Percentiles rank a stretch among this genome's conserved stretches.
These are phyloP conservation scores for Aristolochia contorta DNA, from an alignment of 164 flowering plant genomes.

Conservation along the genomic window DNA sequence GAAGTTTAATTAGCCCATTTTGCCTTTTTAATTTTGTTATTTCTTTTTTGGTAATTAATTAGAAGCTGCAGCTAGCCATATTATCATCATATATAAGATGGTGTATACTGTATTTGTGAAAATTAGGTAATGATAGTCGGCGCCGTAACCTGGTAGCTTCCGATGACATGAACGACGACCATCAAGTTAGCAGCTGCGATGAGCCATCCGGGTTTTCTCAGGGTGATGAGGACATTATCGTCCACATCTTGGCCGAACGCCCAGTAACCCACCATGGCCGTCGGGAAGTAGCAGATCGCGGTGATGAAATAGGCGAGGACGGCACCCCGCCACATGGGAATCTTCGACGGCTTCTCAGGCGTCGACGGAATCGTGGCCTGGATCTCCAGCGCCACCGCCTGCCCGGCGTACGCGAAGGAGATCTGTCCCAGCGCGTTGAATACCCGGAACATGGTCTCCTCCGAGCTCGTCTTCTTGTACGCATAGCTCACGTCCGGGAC, in stretches of 20 bases:
- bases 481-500: slow-evolving; percentile 58
- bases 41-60: no score
- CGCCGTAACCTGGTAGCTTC: slow-evolving; percentile 98
- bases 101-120: no score
- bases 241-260: slow-evolving; percentile 77
- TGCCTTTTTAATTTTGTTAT: no score
- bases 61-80: no score
- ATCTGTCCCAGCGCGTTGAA: slow-evolving; percentile 82
- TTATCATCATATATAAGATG: no score
- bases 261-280: slow-evolving; percentile 82
- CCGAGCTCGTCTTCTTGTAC: slow-evolving; percentile 44
- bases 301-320: slow-evolving; percentile 54
- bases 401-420: slow-evolving; percentile 83
- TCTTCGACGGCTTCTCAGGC: slow-evolving; percentile 69
- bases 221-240: slow-evolving; percentile 62
- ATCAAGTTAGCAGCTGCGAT: slow-evolving; percentile 83
- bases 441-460: slow-evolving; percentile 61
- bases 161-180: slow-evolving; percentile 92
- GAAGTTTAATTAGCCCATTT: no score
- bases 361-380: slow-evolving; percentile 94
- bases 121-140: no score
- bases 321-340: slow-evolving; percentile 85
- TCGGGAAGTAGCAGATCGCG: slow-evolving; percentile 81
- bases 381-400: slow-evolving; percentile 77
- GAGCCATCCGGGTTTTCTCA: slow-evolving; percentile 70